Evolutionary conservation across 2,329 filamentous ascomycete species (phyloP), one percentile per base, ranked within the genome.

Genomic region (Penicillium sp.): DNA sequence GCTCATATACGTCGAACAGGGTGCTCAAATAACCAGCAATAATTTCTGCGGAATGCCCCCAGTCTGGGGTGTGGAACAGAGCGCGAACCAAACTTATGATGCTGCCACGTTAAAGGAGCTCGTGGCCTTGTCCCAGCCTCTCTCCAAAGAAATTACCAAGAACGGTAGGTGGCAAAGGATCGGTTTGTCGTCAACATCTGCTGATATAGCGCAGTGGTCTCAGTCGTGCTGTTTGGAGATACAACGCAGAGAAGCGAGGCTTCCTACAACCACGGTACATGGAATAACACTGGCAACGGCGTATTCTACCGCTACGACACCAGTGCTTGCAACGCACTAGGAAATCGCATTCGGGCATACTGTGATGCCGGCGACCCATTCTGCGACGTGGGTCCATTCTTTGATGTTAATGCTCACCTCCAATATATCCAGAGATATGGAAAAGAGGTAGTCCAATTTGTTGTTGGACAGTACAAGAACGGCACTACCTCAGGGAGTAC

Each of bases 201-300:
- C 24, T 27, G 24, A 27, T 27, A 27, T 27, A 27, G 24, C 24
- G 24, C 13, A 48, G 45, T 48, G 6, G n/a, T 48, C 39, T 48
- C 45, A 2, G 34, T 48, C 7, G 45, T 48, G 8, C 45, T 48
- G 2, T 48, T 48, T 21, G 45, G 45, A 13, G 45, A 48, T 24
- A 16, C 45, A 21, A 22, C 45, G 18, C 45, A 39, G 13, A 38
- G 18, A 13, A 38, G 21, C 31, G 22, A 39, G 13, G n/a, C 45
- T 10, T 39, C 45, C 29, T 48, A 48, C 21, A 48, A 39, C 16
- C n/a, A 40, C 11, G 45, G 45, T 11, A 48, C 6, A 5, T 48
- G 45, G 45, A 48, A 48, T n/a, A 48, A 48, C 34, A 40, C 45
- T 8, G 45, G 45, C 18, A 48, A 48, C 39, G 45, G 45, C 14